Base-by-base conservation (phyloP, 805 yeast genomes). In the Barnettozyma siamensis region DNA sequence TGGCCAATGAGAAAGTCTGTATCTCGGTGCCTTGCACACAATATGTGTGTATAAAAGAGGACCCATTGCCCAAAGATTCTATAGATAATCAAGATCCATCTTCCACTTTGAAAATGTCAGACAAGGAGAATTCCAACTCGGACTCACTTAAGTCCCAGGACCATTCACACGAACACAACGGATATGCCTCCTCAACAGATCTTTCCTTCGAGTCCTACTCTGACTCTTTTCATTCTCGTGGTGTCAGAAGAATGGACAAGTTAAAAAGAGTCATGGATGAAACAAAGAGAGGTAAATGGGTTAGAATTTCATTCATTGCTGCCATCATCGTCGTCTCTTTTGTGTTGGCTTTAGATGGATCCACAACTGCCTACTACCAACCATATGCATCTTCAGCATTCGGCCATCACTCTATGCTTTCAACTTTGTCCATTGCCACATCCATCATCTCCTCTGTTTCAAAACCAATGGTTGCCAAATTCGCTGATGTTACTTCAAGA, bases 341-440 rank as follows among this genome's bases (percentile, higher is more conserved):
- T 24, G 35, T 45, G 17, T 5, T 21, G 12, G 35, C 62, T 16
- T 47, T 64, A 17, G 64, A 62, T 42, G 41, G 53, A 21, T 43
- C 60, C 12, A 61, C 66, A 19, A 60, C 64, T 9, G 45, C 39
- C 16, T 54, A 43, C 35, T 62, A 57, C 38, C 43, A 46, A 11
- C 69, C 70, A 5, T 65, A 55, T 41, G 72, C 71, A 10, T 62
- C 70, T 10, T 60, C 68, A 8, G 42, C 57, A 7, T 64, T 66
- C 46, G 46, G 53, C 35, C 57, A 57, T 23, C 68, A 64, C 43
- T 60, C 72, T 5, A 53, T 66, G 50, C 44, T 67, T 10, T 56
- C 70, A 2, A 62, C 66, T 12, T 52, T 64, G 9, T 51, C 58
- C 15, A 68, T 67, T 33, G 66, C 67, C 2, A 59, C 58, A 26